phyloP scores from a whole-genome alignment of 2,329 filamentous ascomycete genomes.

The Trichoderma aggressivum region DNA sequence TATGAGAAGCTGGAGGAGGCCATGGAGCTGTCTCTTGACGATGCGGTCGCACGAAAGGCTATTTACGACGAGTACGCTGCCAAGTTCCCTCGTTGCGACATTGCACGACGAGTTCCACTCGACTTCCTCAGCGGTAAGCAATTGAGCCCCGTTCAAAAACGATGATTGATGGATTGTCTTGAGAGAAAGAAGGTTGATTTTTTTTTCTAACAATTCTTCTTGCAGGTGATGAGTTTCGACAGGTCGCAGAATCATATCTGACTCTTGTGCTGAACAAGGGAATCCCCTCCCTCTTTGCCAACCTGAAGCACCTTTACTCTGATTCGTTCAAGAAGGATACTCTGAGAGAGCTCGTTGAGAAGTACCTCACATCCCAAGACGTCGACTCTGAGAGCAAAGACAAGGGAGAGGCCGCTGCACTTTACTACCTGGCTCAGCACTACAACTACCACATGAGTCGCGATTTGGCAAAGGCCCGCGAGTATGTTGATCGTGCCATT shows the following conservation, averaged over 20 bases:
- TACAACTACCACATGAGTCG: conserved; percentile 91
- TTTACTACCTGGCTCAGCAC: conserved; percentile 94
- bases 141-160: background rate
- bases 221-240: conserved; percentile 71
- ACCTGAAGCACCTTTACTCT: conserved; percentile 88
- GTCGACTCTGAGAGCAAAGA: conserved; percentile 45
- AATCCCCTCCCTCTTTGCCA: conserved; percentile 93
- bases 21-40: conserved; percentile 57
- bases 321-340: conserved; percentile 73
- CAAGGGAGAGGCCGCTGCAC: conserved; percentile 72
- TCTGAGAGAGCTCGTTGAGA: conserved; percentile 71
- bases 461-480: conserved; percentile 74
- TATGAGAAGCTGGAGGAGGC: conserved; percentile 73
- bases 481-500: conserved; percentile 81
- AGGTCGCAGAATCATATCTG: conserved; percentile 75
- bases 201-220: background rate
- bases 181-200: background rate
- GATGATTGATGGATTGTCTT: background rate
- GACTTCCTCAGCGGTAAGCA: conserved; percentile 74
- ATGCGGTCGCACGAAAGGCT: conserved; percentile 63
- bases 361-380: conserved; percentile 64
- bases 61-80: conserved; percentile 74
- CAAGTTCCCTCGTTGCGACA: conserved; percentile 80
- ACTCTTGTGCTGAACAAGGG: conserved; percentile 84
- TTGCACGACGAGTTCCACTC: conserved; percentile 78